phyloP scores from a whole-genome alignment of 345 rosid genomes.

The Rubroshorea leprosula region DNA sequence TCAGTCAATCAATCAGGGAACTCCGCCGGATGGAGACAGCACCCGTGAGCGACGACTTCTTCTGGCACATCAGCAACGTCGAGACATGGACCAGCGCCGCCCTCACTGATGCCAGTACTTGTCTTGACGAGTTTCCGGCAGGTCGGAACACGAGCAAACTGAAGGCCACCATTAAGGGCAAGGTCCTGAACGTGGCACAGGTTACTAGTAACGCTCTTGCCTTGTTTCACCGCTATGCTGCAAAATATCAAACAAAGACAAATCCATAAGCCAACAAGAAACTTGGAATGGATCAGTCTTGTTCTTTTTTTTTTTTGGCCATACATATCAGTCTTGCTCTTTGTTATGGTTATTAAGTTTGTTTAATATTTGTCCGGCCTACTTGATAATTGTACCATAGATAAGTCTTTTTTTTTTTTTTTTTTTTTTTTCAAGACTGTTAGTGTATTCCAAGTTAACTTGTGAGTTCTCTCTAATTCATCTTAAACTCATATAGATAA shows the following conservation, averaged over 20 bases:
- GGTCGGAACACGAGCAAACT: conserved; percentile 55
- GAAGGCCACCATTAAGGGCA: conserved; percentile 66
- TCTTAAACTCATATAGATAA: no score
- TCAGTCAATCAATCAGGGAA: conserved; percentile 54
- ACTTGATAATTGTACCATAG: no score
- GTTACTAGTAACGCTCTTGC: conserved; percentile 74
- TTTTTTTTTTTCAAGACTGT: no score
- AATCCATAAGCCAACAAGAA: not conserved
- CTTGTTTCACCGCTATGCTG: conserved; percentile 59
- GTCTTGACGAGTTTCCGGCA: conserved; percentile 43
- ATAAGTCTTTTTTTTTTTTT: no score
- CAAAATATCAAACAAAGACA: conserved; percentile 28
- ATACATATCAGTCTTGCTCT: no score
- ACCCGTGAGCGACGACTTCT: conserved; percentile 18
- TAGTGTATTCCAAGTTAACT: no score
- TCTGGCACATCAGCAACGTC: conserved; percentile 55
- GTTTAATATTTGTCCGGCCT: no score
- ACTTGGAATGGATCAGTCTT: not conserved
- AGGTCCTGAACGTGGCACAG: conserved; percentile 73
- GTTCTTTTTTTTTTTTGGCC: not conserved
- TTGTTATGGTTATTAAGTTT: no score
- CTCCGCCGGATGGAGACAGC: conserved; percentile 31
- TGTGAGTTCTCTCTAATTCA: no score
- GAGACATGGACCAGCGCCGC: conserved; percentile 79
- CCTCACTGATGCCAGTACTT: conserved; percentile 55